Base-by-base conservation (phyloP, 495 filamentous ascomycete genomes). In the Aspergillus cavernicola region DNA sequence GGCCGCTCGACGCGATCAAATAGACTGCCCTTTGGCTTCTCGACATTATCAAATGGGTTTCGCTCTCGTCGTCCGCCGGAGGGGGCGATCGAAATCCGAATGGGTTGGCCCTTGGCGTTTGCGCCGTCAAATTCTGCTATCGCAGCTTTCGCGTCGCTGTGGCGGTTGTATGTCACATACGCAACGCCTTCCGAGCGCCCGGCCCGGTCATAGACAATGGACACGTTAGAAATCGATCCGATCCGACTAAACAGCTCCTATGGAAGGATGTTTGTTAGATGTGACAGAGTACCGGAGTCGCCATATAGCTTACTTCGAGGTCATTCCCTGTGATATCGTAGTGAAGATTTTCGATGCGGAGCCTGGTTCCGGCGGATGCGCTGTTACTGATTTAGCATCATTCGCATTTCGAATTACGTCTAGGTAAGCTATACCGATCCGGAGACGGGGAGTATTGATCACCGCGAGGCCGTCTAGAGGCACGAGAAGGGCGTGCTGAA, bases 101-200 rank as follows among this genome's bases (percentile, higher is more conserved):
- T 96, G 2, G 89, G 91, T 67, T 96, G 90, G 75, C 88, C 89
- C 57, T 92, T 88, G 31, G 92, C 92, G 68, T 96, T 96, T 53
- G 92, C 91, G 43, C 89, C 88, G 66, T 96, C 86, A 57, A 85
- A 96, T 59, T 96, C 88, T 36, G 72, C 74, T 54, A 96, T 83
- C 5, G 92, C 93, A 18, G 76, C 68, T 56, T 77, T 74, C 6
- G 92, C 92, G 64, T 95, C 87, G 52, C 74, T 72, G 20, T 79
- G 62, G 23, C 74, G 77, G 55, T 80, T 76, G 66, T 95, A 96
- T 20, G 86, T 93, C 44, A 96, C 87, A 64, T 83, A 93, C 19
- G 90, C 90, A 23, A 85, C 81, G 50, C 92, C 92, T 62, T 90
- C 84, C 22, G 89, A 95, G 66, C 92, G 90, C 56, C 93, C 92